A percentile compares a stretch with the other conserved stretches of the same genome.
phyloP scores from a whole-genome alignment of 257 asterid genomes.

The Petunia secreta region DNA sequence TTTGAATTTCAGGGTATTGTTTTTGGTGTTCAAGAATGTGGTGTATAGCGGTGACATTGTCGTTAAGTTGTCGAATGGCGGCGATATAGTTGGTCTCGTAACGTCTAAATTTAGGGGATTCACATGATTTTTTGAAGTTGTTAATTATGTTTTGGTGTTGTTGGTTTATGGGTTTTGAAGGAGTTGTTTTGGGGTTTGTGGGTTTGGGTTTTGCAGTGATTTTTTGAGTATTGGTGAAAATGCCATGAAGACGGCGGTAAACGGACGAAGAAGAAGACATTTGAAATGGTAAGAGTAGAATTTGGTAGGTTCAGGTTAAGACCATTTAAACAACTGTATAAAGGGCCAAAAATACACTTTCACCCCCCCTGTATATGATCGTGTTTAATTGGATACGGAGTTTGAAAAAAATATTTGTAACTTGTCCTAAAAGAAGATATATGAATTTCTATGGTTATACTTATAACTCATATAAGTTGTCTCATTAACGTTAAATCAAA shows the following conservation, averaged over 20 bases:
- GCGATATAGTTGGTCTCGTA: neutral
- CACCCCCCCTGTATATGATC: too few species aligned
- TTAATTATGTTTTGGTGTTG: conserved; percentile 25
- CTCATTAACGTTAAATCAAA: too few species aligned
- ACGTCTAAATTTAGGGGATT: conserved; percentile 34
- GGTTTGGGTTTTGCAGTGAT: neutral
- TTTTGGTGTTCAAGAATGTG: conserved; percentile 50
- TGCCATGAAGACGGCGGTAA: conserved; percentile 21
- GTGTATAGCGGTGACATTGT: conserved; percentile 32
- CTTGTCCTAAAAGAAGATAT: too few species aligned
- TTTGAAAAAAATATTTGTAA: too few species aligned
- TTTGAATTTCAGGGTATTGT: conserved; percentile 35
- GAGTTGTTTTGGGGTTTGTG: neutral
- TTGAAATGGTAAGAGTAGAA: neutral
- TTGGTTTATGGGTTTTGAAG: conserved; percentile 26
- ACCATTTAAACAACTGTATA: neutral
- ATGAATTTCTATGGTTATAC: too few species aligned
- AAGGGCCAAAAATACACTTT: too few species aligned
- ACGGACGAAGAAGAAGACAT: conserved; percentile 32
- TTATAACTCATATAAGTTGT: too few species aligned
- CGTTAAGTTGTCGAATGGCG: conserved; percentile 40
- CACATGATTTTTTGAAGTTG: conserved; percentile 38
- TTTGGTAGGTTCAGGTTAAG: neutral
- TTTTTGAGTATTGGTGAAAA: neutral
- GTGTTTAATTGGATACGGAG: too few species aligned